phyloP scores from a whole-genome alignment of 306 rosid genomes.

The Quercus aquifolioides region DNA sequence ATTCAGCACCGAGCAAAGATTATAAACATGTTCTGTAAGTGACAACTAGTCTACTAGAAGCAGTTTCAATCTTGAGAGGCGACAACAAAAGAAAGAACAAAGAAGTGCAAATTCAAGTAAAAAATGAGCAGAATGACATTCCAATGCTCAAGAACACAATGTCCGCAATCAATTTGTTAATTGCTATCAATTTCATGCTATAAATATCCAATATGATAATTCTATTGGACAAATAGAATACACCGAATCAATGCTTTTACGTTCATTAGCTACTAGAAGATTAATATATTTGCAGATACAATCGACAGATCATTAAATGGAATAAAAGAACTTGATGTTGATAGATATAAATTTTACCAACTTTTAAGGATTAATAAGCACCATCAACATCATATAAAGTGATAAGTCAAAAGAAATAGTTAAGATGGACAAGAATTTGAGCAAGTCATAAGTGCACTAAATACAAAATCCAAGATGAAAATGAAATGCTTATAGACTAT shows the following conservation, averaged over 20 bases:
- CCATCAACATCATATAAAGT: background rate
- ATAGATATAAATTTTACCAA: background rate
- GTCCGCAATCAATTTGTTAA: background rate
- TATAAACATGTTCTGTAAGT: too few relatives aligned
- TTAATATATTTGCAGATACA: background rate
- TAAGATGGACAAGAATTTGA: background rate
- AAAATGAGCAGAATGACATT: too few relatives aligned
- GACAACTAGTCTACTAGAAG: too few relatives aligned
- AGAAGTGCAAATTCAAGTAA: too few relatives aligned
- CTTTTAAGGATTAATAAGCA: background rate
- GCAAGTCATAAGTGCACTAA: background rate
- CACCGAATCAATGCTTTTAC: background rate
- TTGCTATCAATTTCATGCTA: background rate
- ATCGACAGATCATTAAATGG: background rate
- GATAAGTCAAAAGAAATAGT: background rate
- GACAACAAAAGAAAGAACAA: too few relatives aligned
- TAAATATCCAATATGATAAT: background rate
- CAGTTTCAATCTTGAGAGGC: too few relatives aligned
- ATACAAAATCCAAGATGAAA: background rate
- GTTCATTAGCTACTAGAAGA: too few relatives aligned
- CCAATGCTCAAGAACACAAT: background rate
- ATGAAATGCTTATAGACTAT: background rate
- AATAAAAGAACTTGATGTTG: background rate
- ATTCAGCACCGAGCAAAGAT: too few relatives aligned
- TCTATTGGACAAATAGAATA: background rate